phyloP scores from a whole-genome alignment of 2,329 filamentous ascomycete genomes.

The Venturia carpophila region DNA sequence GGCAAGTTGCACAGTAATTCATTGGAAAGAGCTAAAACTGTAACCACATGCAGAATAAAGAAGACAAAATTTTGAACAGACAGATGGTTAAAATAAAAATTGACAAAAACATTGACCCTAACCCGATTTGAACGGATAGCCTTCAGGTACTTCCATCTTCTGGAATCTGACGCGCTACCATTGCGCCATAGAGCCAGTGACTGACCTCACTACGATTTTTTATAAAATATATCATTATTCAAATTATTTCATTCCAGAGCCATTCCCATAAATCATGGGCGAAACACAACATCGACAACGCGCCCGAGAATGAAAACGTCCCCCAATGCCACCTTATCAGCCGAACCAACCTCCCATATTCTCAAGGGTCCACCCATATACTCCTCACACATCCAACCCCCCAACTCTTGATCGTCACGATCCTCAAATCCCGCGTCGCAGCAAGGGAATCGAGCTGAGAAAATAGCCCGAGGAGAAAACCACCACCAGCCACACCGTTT shows the following conservation, averaged over 20 bases:
- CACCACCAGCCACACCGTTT: background rate
- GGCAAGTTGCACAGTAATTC: too few species aligned
- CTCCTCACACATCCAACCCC: background rate
- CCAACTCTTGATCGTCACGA: background rate
- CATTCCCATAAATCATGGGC: too few species aligned
- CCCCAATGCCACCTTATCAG: background rate
- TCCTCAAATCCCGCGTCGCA: background rate
- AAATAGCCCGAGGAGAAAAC: background rate
- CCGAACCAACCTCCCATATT: too few species aligned
- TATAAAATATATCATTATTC: too few species aligned
- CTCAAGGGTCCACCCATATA: background rate
- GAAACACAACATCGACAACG: too few species aligned
- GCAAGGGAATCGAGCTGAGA: background rate
- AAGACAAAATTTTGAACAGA: too few species aligned
- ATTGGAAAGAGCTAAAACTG: too few species aligned
- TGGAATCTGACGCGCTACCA: constrained; percentile 10
- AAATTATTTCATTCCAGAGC: too few species aligned
- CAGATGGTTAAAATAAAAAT: background rate
- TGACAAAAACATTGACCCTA: background rate
- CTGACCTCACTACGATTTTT: too few species aligned
- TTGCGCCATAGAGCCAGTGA: background rate
- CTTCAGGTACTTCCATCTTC: background rate
- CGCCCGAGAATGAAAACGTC: background rate
- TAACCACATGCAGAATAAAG: too few species aligned
- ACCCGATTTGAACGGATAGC: background rate